These are phyloP conservation scores for Vitis rotundifolia DNA, from an alignment of 164 flowering plant genomes.

Conservation along the genomic window DNA sequence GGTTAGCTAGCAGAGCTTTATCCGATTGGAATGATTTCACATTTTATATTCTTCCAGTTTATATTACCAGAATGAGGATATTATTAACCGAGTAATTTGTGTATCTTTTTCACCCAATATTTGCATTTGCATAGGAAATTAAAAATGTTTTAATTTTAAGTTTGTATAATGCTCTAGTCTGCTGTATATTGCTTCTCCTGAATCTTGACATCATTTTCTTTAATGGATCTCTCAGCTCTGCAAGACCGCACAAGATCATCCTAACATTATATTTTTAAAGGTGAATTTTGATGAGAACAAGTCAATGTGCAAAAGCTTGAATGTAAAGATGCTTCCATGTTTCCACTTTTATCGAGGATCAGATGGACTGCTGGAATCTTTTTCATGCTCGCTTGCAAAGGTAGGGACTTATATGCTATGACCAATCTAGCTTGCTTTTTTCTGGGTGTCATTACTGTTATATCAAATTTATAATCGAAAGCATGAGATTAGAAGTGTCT, in stretches of 20 bases:
- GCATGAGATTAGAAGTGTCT: no score
- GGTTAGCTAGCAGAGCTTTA: no score
- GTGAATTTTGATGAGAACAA: conserved; percentile 97
- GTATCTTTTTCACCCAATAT: no score
- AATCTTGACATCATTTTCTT: conserved; percentile 11
- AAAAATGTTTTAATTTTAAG: no score
- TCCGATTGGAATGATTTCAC: no score
- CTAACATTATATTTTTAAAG: conserved; percentile 84
- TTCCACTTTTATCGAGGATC: conserved; percentile 96
- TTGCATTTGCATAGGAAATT: no score
- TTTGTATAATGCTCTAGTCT: no score
- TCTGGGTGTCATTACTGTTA: background rate
- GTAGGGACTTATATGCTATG: conserved; percentile 25
- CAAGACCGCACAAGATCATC: conserved; percentile 81
- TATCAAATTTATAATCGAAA: no score
- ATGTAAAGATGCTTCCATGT: conserved; percentile 90
- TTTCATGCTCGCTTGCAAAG: conserved; percentile 96
- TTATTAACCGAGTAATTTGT: no score
- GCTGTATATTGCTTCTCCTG: no score
- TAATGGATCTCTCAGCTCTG: conserved; percentile 62
- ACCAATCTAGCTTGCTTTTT: background rate
- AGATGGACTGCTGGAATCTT: conserved; percentile 79
- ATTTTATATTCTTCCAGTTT: no score
- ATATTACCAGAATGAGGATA: no score
- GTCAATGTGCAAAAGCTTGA: conserved; percentile 91